Evolutionary conservation across 768 basidiomycete genomes (phyloP), one percentile per base, ranked within the genome.

Genomic region (Kwoniella bestiolae): DNA sequence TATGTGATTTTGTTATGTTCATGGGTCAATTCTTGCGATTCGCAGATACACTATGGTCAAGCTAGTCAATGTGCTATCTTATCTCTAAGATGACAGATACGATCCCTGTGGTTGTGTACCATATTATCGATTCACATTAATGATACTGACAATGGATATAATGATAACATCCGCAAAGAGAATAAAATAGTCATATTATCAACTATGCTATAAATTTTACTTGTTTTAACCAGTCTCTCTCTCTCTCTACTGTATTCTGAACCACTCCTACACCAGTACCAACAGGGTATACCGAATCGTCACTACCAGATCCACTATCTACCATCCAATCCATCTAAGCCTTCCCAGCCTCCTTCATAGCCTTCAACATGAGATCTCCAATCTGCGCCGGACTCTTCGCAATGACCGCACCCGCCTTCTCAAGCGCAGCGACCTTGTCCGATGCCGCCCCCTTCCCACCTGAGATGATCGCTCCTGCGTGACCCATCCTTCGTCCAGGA

Each of bases 401-500:
- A 68, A 99, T 94, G 72, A 94, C 86, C 29, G 86, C 96, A 65
- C 96, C 96, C 41, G 96, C 96, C 78, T 85, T 88, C 80, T 94
- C 89, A 25, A 99, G 86, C 12, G 83, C 83, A 53, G 72, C 71
- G 46, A 97, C 93, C 83, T 99, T 99, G 84, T 97, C 96, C 28
- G 85, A 86, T 5, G 96, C 96, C 67, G 92, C 92, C 80, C 94
- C 96, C 85, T 98, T 99, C 47, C 96, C 96, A 67, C 96, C 96
- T 57, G 91, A 89, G 68, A 98, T 97, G 81, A 98, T 98, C 67
- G 96, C 96, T 71, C 96, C 96, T 63, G 94, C 94, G 78, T 97
- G 94, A 51, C 94, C 93, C 94, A 98, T 99, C 72, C 96, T 90
- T 76, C 96, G 86, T 44, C 96, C 96, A 41, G 96, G 96, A 58